Base-by-base conservation (phyloP, 1,284 basidiomycete genomes). In the Tilletiaria anomala region DNA sequence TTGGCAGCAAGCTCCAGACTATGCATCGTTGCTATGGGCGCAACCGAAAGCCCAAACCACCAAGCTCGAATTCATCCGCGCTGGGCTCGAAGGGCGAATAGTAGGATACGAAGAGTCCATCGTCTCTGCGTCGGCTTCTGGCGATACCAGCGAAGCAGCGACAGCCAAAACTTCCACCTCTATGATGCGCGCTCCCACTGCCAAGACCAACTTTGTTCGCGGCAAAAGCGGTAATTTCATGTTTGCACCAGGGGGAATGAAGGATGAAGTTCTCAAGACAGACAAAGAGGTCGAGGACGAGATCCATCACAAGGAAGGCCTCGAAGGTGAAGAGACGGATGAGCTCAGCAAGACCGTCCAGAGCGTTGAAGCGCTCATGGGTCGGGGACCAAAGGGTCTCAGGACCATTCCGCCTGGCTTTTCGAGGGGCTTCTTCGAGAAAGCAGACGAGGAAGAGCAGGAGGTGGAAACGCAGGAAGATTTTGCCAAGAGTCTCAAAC, bases 171-270 rank as follows among this genome's bases (percentile, higher is more conserved):
- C 44, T 12, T 59, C 45, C 4, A 85, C 83, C 6, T 83, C 84
- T 10, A 73, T 91, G 47, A 77, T 80, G 45, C 77, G 88, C 44
- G 82, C 82, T 6, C 87, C 86, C 3, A 83, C 78, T 5, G 44
- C 50, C 4, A 73, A 72, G 35, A 75, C 76, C 50, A 81, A 78
- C 50, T 96, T 96, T 68, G 87, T 94, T 6, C 45, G 52, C 12
- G 54, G 54, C 15, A 38, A 40, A 20, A 35, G 39, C n/a, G 45
- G 45, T 14, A 32, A 44, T 8, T 37, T 35, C 17, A 49, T 49
- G 17, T 54, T 54, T 24, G 35, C 36, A 3, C 54, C 54, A 3
- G 52, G 54, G 6, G 54, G 53, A 2, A 38, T 55, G 3, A 43
- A 49, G 19, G 80, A 82, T 36, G 77, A 77, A 51, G 69, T 71